Conservation (phyloP, 1,284 basidiomycete genomes). For the Boletus nobilissimus region DNA sequence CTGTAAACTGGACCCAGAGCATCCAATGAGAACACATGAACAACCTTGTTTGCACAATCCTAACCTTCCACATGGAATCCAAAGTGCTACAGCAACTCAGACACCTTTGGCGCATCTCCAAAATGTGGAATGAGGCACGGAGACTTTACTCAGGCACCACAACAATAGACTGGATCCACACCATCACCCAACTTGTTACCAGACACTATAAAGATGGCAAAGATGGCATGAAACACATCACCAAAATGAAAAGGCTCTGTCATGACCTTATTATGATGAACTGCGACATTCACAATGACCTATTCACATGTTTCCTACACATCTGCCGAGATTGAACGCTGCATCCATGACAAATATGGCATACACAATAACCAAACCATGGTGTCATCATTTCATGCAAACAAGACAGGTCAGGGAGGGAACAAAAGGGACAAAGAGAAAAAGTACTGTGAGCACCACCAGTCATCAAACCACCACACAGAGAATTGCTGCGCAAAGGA, state of each 20-base stretch:
- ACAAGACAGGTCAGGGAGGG: neutral
- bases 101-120: neutral
- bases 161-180: too few relatives aligned
- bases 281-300: neutral
- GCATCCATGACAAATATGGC: constrained; percentile 10
- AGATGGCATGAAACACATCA: neutral
- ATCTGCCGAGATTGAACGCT: neutral
- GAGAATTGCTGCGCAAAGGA: neutral
- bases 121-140: neutral
- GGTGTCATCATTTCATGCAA: neutral
- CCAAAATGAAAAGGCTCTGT: neutral
- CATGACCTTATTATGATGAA: neutral
- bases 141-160: neutral
- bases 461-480: neutral
- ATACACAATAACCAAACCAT: neutral
- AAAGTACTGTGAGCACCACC: neutral
- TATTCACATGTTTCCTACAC: constrained; percentile 19
- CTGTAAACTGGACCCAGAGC: neutral
- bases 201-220: neutral
- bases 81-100: neutral
- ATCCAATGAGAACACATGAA: neutral
- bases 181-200: neutral
- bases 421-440: neutral
- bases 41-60: neutral
- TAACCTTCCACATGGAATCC: neutral